Evolutionary conservation across 352 stramenopile genomes (phyloP).

Genomic region (Phytophthora multivora): DNA sequence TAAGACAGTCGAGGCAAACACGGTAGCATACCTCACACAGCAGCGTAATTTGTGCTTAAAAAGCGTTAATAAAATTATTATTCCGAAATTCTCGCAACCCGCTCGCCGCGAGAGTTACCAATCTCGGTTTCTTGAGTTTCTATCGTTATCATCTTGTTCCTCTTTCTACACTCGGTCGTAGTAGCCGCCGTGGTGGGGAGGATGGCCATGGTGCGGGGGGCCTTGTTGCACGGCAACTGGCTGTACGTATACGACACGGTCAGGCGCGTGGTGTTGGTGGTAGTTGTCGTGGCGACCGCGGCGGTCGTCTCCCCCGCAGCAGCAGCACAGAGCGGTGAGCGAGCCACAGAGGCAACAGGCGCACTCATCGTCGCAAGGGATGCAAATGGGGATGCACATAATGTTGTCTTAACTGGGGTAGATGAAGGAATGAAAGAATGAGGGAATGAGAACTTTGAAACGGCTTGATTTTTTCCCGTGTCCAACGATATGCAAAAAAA

Average conservation of each 20-base stretch:
- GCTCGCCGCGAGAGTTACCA: too few relatives aligned
- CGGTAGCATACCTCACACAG: too few relatives aligned
- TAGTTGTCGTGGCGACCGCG: constrained; percentile 14
- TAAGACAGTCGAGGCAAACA: too few relatives aligned
- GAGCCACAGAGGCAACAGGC: constrained; percentile 39
- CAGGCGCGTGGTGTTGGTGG: constrained; percentile 14
- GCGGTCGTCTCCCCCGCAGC: constrained; percentile 25
- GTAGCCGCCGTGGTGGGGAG: constrained; percentile 19
- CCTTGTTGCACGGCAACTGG: constrained; percentile 38
- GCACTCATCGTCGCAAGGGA: constrained; percentile 36
- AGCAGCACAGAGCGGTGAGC: constrained; percentile 35
- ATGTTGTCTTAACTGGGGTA: constrained; percentile 1
- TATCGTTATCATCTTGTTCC: background rate
- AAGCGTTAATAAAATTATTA: background rate
- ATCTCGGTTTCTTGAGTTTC: background rate
- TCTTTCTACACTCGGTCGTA: constrained; percentile 30
- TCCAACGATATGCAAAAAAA: constrained; percentile 8
- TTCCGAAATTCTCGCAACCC: background rate
- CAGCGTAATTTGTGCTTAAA: too few relatives aligned
- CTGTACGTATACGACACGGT: constrained; percentile 25
- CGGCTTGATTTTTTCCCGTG: constrained; percentile 20
- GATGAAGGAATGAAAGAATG: constrained; percentile 19
- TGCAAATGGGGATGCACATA: constrained; percentile 34
- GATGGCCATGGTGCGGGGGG: constrained; percentile 19
- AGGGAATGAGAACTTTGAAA: background rate